Conservation (phyloP, 1,139 yeast genomes). For the Scheffersomyces cryptocercus region DNA sequence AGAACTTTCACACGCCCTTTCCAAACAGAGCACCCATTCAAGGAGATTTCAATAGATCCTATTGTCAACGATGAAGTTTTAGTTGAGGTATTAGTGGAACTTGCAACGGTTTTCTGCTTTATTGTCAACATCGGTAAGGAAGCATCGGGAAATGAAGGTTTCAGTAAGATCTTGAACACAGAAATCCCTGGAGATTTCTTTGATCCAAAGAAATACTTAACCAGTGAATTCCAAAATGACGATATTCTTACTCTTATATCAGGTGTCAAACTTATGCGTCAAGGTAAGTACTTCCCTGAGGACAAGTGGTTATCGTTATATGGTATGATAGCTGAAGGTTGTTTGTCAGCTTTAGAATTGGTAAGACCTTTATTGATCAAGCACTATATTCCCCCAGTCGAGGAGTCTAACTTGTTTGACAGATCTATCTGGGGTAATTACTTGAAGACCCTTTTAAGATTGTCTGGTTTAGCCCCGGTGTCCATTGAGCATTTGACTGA, state of each 20-base stretch:
- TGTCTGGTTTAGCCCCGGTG: constrained; percentile 58
- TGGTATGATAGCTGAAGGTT: constrained; percentile 61
- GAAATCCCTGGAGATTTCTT: constrained; percentile 34
- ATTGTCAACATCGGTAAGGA: constrained; percentile 54
- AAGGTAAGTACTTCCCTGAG: constrained; percentile 63
- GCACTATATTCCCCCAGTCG: constrained; percentile 57
- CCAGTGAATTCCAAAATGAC: constrained; percentile 38
- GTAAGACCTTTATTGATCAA: constrained; percentile 55
- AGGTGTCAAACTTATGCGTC: constrained; percentile 59
- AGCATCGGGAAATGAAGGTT: constrained; percentile 50
- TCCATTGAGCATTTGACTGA: constrained; percentile 65
- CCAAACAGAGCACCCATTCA: constrained; percentile 69
- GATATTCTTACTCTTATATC: constrained; percentile 50
- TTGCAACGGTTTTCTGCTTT: constrained; percentile 59
- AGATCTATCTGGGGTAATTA: constrained; percentile 67
- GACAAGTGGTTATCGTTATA: constrained; percentile 71
- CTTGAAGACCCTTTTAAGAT: constrained; percentile 55
- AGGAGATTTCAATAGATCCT: constrained; percentile 69
- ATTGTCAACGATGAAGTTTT: constrained; percentile 68
- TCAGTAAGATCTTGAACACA: constrained; percentile 25
- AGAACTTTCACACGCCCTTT: constrained; percentile 67
- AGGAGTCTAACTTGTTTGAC: constrained; percentile 50
- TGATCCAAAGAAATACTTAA: constrained; percentile 32
- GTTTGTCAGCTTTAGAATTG: constrained; percentile 58
- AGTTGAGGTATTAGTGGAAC: constrained; percentile 73